Conservation (phyloP, 2,329 filamentous ascomycete species). For the Pseudogymnoascus sp. region DNA sequence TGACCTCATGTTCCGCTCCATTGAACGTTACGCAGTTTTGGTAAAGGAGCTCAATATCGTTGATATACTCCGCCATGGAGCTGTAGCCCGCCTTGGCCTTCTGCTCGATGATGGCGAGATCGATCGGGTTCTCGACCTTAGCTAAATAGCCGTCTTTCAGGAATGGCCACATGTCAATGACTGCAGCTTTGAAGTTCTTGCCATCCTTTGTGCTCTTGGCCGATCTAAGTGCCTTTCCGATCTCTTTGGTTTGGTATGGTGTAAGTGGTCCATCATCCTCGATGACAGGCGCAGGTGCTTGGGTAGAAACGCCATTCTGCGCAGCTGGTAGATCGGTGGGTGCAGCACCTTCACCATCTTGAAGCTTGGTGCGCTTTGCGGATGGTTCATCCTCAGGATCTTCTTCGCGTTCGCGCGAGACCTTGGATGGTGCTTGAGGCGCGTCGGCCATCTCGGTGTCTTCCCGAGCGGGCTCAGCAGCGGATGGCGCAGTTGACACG, state of each 20-base stretch:
- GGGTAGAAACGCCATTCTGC: constrained; percentile 22
- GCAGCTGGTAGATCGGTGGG: constrained; percentile 26
- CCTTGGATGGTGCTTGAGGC: constrained; percentile 42
- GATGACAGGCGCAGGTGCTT: constrained; percentile 7
- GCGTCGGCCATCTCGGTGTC: constrained; percentile 32
- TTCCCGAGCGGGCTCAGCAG: constrained; percentile 12
- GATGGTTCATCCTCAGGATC: constrained; percentile 61
- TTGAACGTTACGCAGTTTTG: constrained; percentile 80
- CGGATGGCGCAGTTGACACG: not conserved
- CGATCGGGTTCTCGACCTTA: constrained; percentile 71
- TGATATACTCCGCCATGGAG: constrained; percentile 64
- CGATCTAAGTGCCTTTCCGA: constrained; percentile 61
- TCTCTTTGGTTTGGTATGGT: constrained; percentile 52
- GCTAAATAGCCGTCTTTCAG: constrained; percentile 69
- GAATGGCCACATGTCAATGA: constrained; percentile 66
- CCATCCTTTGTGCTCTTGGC: constrained; percentile 85
- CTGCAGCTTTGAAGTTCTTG: constrained; percentile 67
- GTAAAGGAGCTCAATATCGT: constrained; percentile 71
- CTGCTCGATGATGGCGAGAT: constrained; percentile 74
- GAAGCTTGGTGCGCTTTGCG: constrained; percentile 76
- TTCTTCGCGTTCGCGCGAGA: constrained; percentile 71
- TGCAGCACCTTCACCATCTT: constrained; percentile 38
- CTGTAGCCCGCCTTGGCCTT: constrained; percentile 62
- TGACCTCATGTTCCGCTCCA: constrained; percentile 67
- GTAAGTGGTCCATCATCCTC: constrained; percentile 40